A percentile compares a stretch with the other conserved stretches of the same genome.
phyloP scores from a whole-genome alignment of 352 stramenopile species.

The Phytophthora ohioensis region DNA sequence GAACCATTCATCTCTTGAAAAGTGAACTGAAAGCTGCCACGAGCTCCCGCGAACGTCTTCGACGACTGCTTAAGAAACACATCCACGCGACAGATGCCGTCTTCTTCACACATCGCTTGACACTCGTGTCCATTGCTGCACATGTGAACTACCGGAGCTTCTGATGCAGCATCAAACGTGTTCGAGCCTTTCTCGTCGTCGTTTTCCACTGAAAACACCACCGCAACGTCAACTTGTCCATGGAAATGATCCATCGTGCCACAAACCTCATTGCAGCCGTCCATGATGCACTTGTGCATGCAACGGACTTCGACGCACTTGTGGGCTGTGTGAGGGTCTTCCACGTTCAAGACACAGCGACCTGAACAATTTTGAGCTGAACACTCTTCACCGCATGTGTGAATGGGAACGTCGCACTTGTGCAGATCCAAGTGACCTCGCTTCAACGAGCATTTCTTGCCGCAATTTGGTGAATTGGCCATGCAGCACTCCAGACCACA shows the following conservation, averaged over 20 bases:
- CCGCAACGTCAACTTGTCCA: slow-evolving; percentile 50
- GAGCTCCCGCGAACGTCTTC: slow-evolving; percentile 68
- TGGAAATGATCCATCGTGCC: slow-evolving; percentile 73
- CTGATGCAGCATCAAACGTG: slow-evolving; percentile 52
- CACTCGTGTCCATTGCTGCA: slow-evolving; percentile 66
- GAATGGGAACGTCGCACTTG: slow-evolving; percentile 61
- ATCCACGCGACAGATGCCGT: slow-evolving; percentile 74
- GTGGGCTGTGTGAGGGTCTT: slow-evolving; percentile 59
- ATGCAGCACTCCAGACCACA: slow-evolving; percentile 59
- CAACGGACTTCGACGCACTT: slow-evolving; percentile 72
- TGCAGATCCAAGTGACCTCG: slow-evolving; percentile 54
- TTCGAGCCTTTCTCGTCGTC: slow-evolving; percentile 38
- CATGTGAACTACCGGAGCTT: slow-evolving; percentile 66
- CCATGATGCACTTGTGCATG: slow-evolving; percentile 66
- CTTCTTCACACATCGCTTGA: slow-evolving; percentile 57
- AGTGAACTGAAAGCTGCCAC: slow-evolving; percentile 73
- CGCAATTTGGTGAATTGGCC: slow-evolving; percentile 59
- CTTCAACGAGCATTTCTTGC: slow-evolving; percentile 52
- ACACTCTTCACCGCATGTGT: slow-evolving; percentile 68
- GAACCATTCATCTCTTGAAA: slow-evolving; percentile 86
- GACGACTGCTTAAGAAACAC: slow-evolving; percentile 76
- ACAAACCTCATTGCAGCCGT: slow-evolving; percentile 65
- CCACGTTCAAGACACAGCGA: slow-evolving; percentile 61
- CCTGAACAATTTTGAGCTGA: slow-evolving; percentile 50
- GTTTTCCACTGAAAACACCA: slow-evolving; percentile 64